Evolutionary conservation across 2,329 filamentous ascomycete species (phyloP), one percentile per base, ranked within the genome.

Genomic region (Scedosporium dehoogii): DNA sequence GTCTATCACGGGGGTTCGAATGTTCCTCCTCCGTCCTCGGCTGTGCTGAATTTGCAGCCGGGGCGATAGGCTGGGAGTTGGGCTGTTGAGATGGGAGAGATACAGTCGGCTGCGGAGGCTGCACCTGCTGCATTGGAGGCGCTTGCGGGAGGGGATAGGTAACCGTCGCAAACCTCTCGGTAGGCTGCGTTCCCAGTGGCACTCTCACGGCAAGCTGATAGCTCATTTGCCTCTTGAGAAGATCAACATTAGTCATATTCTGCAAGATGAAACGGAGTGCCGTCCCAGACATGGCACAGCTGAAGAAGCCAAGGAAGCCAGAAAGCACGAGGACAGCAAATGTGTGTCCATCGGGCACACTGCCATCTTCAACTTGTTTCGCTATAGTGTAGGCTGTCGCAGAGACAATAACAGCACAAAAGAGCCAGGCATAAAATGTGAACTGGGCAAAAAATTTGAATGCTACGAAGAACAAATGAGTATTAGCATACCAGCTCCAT

Each of bases 381-480:
- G 78, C 80, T 3, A 92, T 73, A 64, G 86, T 87, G 61, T 88
- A 83, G 2, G 85, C 86, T 64, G 85, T 77, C 0, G 87, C 79
- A 23, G 85, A 81, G 59, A 96, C 74, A 9, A 83, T 74, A 63
- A 90, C 82, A 2, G 78, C 73, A 66, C 87, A 91, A 68, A 87
- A 90, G 3, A 91, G 68, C 4, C 84, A 76, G 1, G 85, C 85
- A 72, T 94, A 96, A 53, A 84, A 81, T 16, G 86, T 85, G 70
- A 97, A 96, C 67, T 97, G 94, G 10, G 92, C 78, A 70, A 99
- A 97, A 74, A 91, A 97, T 69, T 97, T 97, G 77, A 93, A 92
- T 2, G 88, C 83, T 85, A 38, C 33, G 48, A 58, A 38, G 64
- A 63, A 55, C 48, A 58, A 57, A 38, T 29, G 14, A 38, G 14